Evolutionary conservation across 768 basidiomycete species (phyloP), one percentile per base, ranked within the genome.

Genomic region (Lactarius hatsudake): DNA sequence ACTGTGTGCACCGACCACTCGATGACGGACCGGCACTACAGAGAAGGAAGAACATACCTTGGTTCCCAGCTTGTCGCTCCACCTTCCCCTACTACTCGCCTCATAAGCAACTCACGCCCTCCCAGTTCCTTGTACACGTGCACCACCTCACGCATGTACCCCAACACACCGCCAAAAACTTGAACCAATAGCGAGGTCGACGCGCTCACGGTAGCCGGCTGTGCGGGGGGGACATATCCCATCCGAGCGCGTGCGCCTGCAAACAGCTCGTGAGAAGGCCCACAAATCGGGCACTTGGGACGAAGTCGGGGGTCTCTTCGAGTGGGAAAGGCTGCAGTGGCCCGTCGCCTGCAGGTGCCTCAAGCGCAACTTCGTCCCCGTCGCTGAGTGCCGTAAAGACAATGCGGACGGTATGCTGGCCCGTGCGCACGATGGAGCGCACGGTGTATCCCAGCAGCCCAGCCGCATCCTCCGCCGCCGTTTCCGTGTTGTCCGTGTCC

Each of bases 41-140:
- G 5, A 53, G 51, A n/a, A n/a, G 1, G 56, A n/a, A 55, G n/a
- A 34, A 32, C 71, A 58, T 70, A 86, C 86, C 86, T 88, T 3
- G 87, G 83, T 72, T 86, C 84, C 78, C 78, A 79, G 18, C 71
- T 71, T 17, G 78, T 88, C 13, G 84, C 84, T 23, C 87, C 87
- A 12, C 81, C 84, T 26, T 84, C 81, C 68, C 82, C 78, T 48
- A 88, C 82, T 72, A 78, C 81, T 42, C 87, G 75, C 30, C 87
- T 77, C 87, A 89, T 88, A 28, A 87, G 72, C 26, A 89, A 73
- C 76, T 88, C 87, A 20, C 87, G 75, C 9, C 87, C 87, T 9
- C 87, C 86, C 8, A 88, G 75, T 68, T 89, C 87, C 74, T 88
- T 89, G 73, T 87, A 89, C 78, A 88, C 78, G 66, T 88, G 86